Base-by-base conservation (phyloP, 139 green algal genomes). In the Chlamydomonas asymmetrica region DNA sequence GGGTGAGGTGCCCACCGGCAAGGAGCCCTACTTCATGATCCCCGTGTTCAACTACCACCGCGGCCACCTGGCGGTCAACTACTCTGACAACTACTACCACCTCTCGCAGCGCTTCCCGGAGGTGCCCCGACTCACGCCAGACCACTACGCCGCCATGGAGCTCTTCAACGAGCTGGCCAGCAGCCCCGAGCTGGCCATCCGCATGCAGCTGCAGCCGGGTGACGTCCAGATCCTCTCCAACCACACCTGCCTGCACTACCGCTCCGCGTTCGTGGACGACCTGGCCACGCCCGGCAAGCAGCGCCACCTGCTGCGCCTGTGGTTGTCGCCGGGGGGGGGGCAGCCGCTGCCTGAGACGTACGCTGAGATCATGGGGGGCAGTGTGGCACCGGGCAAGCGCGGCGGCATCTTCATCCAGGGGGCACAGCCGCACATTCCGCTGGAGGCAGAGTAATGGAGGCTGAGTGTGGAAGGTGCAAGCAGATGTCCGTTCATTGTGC, bases 181-280 rank as follows among this genome's bases (percentile, higher is more conserved):
- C 22, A 71, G 59, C 31, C 71, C 86, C 34, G 75, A 86, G 67
- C 78, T 93, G 27, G 61, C 71, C 37, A 62, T 91, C 56, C 74
- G 87, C 60, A 71, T 74, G 48, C 67, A 86, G 40, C 86, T 93
- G 73, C 80, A 89, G 80, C 82, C 85, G 0, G 88, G 88, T 0
- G 88, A 93, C 82, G 84, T 93, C 35, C 84, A 91, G 82, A 78
- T 93, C 71, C 79, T 93, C 43, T 81, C 70, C 82, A 93, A 91
- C 76, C 84, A 88, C 82, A 86, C 70, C 4, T 65, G 72, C 41
- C 80, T 91, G 63, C 88, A 93, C 74, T 76, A 76, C 37, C 73
- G 85, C 32, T 77, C 77, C 18, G 82, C 73, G 13, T 93, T 92
- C 66, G 56, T 9, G 63, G 54, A 29, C 13, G 63, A 10, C 5